Evolutionary conservation across 78 protist species (phyloP).

Genomic region (Dictyostelium intermedium): DNA sequence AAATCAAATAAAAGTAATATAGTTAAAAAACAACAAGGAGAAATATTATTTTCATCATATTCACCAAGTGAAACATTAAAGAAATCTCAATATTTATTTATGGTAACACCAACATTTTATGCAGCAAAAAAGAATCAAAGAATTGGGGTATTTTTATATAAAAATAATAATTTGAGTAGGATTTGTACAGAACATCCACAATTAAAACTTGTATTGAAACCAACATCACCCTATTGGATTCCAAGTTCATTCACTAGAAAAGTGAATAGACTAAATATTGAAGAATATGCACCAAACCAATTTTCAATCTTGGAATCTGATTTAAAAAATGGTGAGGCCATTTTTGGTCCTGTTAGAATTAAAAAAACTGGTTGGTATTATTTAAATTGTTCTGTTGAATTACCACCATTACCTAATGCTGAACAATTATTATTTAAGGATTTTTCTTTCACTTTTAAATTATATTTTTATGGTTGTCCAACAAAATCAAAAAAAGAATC

Average conservation of each 20-base stretch:
- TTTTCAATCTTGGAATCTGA: background rate
- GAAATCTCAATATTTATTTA: background rate
- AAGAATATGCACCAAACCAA: constrained; percentile 68
- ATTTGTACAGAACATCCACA: constrained; percentile 32
- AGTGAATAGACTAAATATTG: constrained; percentile 34
- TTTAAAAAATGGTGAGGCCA: constrained; percentile 51
- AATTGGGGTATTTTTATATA: constrained; percentile 62
- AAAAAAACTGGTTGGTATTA: constrained; percentile 66
- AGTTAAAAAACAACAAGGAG: background rate
- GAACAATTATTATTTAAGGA: constrained; percentile 48
- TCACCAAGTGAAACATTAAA: background rate
- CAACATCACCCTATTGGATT: constrained; percentile 58
- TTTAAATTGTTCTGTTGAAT: constrained; percentile 17
- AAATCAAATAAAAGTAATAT: background rate
- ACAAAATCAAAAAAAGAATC: constrained; percentile 24
- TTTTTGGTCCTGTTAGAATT: constrained; percentile 60
- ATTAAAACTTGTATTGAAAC: constrained; percentile 5
- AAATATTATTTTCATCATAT: background rate
- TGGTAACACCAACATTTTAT: constrained; percentile 56
- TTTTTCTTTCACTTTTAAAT: constrained; percentile 27
- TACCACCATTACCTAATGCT: constrained; percentile 42
- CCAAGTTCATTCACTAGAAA: constrained; percentile 54
- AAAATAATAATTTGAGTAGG: background rate
- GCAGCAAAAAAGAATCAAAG: constrained; percentile 73
- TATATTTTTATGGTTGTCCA: constrained; percentile 75